phyloP scores from a whole-genome alignment of 352 stramenopile genomes.

The Phytopythium kandeliae region DNA sequence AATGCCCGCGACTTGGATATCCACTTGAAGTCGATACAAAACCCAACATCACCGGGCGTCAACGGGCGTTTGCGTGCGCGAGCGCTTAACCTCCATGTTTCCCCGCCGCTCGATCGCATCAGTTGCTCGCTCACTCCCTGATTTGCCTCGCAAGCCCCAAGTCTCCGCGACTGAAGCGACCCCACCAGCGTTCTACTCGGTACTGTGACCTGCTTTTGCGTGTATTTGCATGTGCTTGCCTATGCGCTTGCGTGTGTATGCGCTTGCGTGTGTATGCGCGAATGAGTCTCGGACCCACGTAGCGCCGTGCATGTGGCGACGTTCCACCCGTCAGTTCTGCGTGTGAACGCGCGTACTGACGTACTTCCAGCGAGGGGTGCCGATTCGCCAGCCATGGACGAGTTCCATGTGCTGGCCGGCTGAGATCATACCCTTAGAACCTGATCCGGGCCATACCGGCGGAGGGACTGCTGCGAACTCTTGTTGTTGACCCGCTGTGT shows the following conservation, averaged over 20 bases:
- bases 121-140: conserved; percentile 6
- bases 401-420: conserved; percentile 39
- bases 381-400: conserved; percentile 32
- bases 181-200: conserved; percentile 2
- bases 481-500: conserved; percentile 20
- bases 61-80: neutral
- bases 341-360: conserved; percentile 17
- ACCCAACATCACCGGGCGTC: neutral
- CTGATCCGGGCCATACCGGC: conserved; percentile 60
- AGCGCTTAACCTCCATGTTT: neutral
- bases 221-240: too few relatives aligned
- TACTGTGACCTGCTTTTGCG: conserved; percentile 1
- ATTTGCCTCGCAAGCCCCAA: conserved; percentile 13
- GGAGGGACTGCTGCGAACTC: conserved; percentile 40
- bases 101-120: neutral
- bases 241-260: neutral
- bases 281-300: too few relatives aligned
- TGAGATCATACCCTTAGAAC: conserved; percentile 65
- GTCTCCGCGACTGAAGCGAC: neutral
- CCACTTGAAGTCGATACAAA: neutral
- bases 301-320: neutral
- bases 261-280: neutral
- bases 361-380: conserved; percentile 57
- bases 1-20: neutral
- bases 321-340: too few relatives aligned